Evolutionary conservation across 345 rosid species (phyloP).

Genomic region (Abelmoschus esculentus): DNA sequence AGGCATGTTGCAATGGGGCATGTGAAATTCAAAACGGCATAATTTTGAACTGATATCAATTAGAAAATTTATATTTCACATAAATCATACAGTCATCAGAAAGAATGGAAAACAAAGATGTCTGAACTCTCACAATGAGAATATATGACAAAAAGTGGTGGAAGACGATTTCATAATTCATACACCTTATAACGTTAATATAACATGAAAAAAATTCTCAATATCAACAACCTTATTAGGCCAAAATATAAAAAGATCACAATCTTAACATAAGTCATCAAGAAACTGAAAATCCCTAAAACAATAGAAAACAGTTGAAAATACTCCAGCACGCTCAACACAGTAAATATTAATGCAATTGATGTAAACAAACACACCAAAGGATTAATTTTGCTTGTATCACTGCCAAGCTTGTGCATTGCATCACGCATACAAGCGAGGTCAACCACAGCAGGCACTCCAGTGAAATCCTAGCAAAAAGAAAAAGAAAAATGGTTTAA

Average conservation of each 20-base stretch:
- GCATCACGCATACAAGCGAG: conserved; percentile 99
- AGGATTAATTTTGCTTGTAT: conserved; percentile 68
- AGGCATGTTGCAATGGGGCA: neutral
- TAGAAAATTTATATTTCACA: neutral
- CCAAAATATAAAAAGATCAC: neutral
- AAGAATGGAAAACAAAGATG: neutral
- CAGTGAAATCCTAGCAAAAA: conserved; percentile 79
- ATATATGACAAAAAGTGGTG: neutral
- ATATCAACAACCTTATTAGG: neutral
- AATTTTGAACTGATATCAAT: neutral
- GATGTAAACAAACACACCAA: neutral
- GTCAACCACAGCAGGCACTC: conserved; percentile 97
- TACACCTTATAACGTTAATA: neutral
- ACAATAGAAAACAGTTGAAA: neutral
- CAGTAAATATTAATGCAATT: neutral
- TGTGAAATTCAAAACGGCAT: neutral
- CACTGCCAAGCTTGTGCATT: conserved; percentile 80
- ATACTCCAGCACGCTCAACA: neutral
- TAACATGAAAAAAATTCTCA: neutral
- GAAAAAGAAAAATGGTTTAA: neutral
- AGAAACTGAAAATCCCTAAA: neutral
- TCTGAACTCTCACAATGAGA: neutral
- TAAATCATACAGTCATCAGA: neutral
- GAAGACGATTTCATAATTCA: neutral
- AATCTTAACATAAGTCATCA: neutral